phyloP scores from a whole-genome alignment of 2,329 filamentous ascomycete genomes.

The Fusarium globosum region DNA sequence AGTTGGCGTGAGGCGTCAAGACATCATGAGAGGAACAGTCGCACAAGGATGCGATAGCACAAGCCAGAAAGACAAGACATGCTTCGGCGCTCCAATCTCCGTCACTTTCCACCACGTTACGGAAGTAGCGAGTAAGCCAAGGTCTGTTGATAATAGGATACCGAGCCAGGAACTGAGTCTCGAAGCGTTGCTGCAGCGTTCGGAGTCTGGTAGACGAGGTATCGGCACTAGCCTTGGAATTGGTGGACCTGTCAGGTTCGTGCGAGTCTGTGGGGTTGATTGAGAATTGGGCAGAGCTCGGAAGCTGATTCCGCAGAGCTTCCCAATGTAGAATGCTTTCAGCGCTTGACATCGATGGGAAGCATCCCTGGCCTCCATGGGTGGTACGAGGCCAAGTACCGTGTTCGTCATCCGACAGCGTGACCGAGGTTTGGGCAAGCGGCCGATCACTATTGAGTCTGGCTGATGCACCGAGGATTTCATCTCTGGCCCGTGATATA shows the following conservation, averaged over 20 bases:
- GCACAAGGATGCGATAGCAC: not conserved
- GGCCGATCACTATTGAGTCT: not conserved
- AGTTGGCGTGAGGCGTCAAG: not conserved
- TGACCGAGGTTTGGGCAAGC: not conserved
- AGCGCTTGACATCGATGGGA: not conserved
- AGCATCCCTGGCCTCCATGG: not conserved
- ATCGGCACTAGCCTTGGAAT: not conserved
- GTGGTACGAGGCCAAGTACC: not conserved
- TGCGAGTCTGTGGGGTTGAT: not conserved
- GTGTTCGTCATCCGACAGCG: not conserved
- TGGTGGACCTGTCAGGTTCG: not conserved
- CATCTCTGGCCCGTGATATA: not conserved
- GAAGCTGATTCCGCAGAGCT: not conserved
- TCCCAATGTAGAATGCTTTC: not conserved
- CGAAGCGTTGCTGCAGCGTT: not conserved
- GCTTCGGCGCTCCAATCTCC: not conserved
- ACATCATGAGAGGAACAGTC: not conserved
- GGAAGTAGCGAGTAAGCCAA: not conserved
- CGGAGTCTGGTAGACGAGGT: not conserved
- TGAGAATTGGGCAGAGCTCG: not conserved
- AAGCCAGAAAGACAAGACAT: not conserved
- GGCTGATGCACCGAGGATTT: not conserved
- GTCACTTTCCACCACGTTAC: not conserved
- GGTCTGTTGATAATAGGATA: not conserved
- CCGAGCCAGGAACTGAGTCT: not conserved